Evolutionary conservation across 495 filamentous ascomycete genomes (phyloP), one percentile per base, ranked within the genome.

Genomic region (Delitschia confertaspora): DNA sequence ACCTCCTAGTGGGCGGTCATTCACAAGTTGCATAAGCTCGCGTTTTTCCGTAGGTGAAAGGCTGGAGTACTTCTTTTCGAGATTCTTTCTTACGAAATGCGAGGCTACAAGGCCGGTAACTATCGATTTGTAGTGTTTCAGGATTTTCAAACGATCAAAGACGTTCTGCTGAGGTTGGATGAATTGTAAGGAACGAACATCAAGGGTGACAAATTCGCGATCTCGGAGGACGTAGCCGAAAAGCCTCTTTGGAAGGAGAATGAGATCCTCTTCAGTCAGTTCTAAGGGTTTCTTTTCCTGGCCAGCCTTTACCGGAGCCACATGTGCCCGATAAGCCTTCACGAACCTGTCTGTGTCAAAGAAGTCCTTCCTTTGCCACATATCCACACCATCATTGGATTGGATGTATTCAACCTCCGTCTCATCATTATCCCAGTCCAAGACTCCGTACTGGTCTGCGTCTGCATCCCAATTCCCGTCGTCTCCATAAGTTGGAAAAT

Each of bases 221-320:
- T 25, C 19, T 24, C 32, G 30, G 10, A 45, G 21, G 16, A 24
- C 18, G 21, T 22, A 45, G 3, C 29, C 42, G 26, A 33, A 35
- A 4, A 35, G 20, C 16, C 42, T 13, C 10, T 2, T 14, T 3
- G 42, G 42, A 6, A 45, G 32, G 17, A 45, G 19, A 9, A 34
- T 26, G 5, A 35, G 2, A 10, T 45, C 30, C 19, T 45, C 30
- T 9, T 32, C 31, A 4, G 19, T 9, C 30, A 4, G 42, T 13
- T 7, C 18, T 13, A 13, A 7, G 7, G n/a, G 7, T 13, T 29
- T 29, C 26, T 13, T 13, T 7, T 29, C 13, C 7, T 29, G 7
- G n/a, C n/a, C n/a, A n/a, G n/a, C n/a, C n/a, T n/a, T n/a, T n/a
- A n/a, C n/a, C n/a, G n/a, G n/a, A n/a, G n/a, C n/a, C n/a, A n/a